These are phyloP conservation scores for Sugiyamaella pinicola DNA, from an alignment of 1,139 yeast genomes.

Conservation along the genomic window DNA sequence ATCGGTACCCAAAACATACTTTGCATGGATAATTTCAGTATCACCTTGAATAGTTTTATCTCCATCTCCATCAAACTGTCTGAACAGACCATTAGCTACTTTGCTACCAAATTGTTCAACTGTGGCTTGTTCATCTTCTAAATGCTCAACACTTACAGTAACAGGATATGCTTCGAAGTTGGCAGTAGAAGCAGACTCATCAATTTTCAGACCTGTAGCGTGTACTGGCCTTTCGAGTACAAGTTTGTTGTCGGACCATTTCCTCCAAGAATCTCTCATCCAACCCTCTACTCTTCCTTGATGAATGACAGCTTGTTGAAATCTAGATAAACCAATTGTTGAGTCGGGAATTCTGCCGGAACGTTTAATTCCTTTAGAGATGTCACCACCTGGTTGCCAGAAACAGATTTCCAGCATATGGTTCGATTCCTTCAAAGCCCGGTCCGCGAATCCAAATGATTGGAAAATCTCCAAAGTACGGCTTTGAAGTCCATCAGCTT, in stretches of 20 bases:
- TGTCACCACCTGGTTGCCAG: constrained; percentile 31
- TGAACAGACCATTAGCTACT: constrained; percentile 41
- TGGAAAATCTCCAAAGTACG: constrained; percentile 44
- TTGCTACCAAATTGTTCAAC: constrained; percentile 40
- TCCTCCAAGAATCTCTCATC: constrained; percentile 38
- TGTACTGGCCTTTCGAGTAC: constrained; percentile 41
- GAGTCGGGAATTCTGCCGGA: constrained; percentile 41
- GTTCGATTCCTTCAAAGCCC: constrained; percentile 42
- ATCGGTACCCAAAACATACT: constrained; percentile 45
- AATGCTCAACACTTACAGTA: constrained; percentile 35
- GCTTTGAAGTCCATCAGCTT: constrained; percentile 46
- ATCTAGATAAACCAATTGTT: constrained; percentile 42
- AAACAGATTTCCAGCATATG: constrained; percentile 37
- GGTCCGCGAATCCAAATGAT: constrained; percentile 42
- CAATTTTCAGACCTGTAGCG: constrained; percentile 38
- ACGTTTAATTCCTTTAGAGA: constrained; percentile 30
- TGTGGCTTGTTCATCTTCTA: constrained; percentile 31
- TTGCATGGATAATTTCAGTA: constrained; percentile 37
- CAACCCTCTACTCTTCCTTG: constrained; percentile 44
- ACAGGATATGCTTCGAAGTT: constrained; percentile 42
- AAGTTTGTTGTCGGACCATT: constrained; percentile 37
- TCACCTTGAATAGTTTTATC: constrained; percentile 22
- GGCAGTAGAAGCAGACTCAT: constrained; percentile 31
- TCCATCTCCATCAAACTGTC: constrained; percentile 42
- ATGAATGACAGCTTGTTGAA: constrained; percentile 42